Evolutionary conservation across 192 early-diverging fungal genomes (phyloP), one percentile per base, ranked within the genome.

Genomic region (Podila minutissima): DNA sequence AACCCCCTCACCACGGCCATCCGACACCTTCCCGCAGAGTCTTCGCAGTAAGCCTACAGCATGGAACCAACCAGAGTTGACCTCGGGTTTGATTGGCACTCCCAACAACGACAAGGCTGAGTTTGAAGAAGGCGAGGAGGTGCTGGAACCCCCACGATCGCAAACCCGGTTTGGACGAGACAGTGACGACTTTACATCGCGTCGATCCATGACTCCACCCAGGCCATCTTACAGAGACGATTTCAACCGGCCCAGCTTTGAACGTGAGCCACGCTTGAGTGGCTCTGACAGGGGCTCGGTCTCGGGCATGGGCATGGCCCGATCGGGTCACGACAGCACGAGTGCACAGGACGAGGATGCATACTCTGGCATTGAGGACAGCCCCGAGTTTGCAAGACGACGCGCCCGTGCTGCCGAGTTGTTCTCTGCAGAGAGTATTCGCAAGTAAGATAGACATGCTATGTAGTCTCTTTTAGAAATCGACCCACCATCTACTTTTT

Each of bases 391-490:
- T 32, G 69, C 77, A 17, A 71, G 71, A 15, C 71, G 77, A 6
- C 77, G 77, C 61, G 77, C 77, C 7, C 77, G 77, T 57, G 77
- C 77, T 49, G 77, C 77, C 12, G 77, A 81, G 58, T 53, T 81
- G 31, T 81, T 81, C 58, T 72, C 77, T 3, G 77, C 77, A 1
- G 70, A 81, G 29, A 32, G 75, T 31, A 37, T 24, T 61, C 71
- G 77, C 17, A 71, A 61, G 37, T 81, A 81, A 57, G 15, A 17
- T 31, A 15, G 31, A 19, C n/a, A 28, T 1, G 15, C 12, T 13
- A 11, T 11, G 9, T 37, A 15, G 41, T 46, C 41, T 41, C 3
- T 41, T 41, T 41, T 41, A 41, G 38, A 41, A 41, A 3, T 2
- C 15, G 0, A 46, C 13, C 2, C 41, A 46, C 12, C 35, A 46